Percentiles rank a stretch among this genome's conserved stretches.
Evolutionary conservation across 371 early-diverging fungal genomes (phyloP).

Genomic region (Sporodiniella umbellata): DNA sequence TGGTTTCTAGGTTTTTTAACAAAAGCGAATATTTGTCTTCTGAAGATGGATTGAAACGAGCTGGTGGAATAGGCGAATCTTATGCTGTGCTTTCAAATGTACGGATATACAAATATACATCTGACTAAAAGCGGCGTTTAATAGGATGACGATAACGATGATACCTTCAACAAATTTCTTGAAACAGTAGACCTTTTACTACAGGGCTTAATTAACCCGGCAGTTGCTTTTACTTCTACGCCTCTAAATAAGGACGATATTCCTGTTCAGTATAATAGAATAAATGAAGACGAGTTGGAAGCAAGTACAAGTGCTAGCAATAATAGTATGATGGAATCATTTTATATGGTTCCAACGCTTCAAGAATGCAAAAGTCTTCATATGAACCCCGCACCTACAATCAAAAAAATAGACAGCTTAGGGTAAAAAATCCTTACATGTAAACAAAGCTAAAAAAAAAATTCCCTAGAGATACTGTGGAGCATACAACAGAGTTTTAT

Average conservation of each 20-base stretch:
- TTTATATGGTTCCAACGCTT: constrained; percentile 39
- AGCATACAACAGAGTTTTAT: constrained; percentile 9
- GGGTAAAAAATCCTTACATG: neutral
- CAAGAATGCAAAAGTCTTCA: neutral
- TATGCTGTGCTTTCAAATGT: constrained; percentile 22
- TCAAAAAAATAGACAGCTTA: neutral
- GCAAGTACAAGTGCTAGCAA: neutral
- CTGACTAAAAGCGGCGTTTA: too few relatives aligned
- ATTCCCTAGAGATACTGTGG: neutral
- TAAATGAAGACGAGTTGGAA: neutral
- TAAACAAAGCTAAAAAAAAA: too few relatives aligned
- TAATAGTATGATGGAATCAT: constrained; percentile 55
- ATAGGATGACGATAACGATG: constrained; percentile 39
- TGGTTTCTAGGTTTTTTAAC: constrained; percentile 13
- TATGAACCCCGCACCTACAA: neutral
- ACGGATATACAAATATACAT: too few relatives aligned
- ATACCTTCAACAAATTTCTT: constrained; percentile 86
- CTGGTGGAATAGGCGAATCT: constrained; percentile 16
- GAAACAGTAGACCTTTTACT: constrained; percentile 73
- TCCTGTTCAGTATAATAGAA: constrained; percentile 17
- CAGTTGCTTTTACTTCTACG: constrained; percentile 70
- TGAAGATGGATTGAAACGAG: neutral
- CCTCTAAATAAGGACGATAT: constrained; percentile 59
- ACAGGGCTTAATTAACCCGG: constrained; percentile 67
- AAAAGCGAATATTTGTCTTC: constrained; percentile 1